A percentile compares a stretch with the other conserved stretches of the same genome.
These are phyloP conservation scores for Amphicarpaea edgeworthii DNA, from an alignment of 306 rosid genomes.

Conservation along the genomic window DNA sequence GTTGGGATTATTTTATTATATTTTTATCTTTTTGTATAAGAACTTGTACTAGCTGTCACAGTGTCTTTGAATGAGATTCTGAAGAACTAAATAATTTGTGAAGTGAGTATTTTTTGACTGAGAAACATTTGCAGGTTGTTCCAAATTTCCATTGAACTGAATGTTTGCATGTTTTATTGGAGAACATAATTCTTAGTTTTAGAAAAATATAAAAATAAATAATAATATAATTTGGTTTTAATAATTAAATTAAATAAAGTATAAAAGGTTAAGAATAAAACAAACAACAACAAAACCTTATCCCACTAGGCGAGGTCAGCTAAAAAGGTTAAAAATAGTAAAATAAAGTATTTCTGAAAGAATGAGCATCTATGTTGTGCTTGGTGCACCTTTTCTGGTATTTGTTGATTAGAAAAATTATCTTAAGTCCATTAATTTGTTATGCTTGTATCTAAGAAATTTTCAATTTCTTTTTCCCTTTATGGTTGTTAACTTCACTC, in stretches of 20 bases:
- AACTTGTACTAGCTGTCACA: neutral
- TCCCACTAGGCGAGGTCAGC: too few relatives aligned
- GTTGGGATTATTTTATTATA: neutral
- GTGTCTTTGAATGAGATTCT: neutral
- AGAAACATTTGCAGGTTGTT: slow-evolving; percentile 12
- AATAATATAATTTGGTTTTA: neutral
- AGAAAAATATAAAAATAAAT: neutral
- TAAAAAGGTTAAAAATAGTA: neutral
- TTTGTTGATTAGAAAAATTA: slow-evolving; percentile 15
- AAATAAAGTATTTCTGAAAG: neutral
- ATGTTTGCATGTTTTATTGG: neutral
- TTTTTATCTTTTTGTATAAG: neutral
- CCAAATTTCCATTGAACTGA: slow-evolving; percentile 2
- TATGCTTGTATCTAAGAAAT: too few relatives aligned
- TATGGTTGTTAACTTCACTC: too few relatives aligned
- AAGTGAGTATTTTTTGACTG: neutral
- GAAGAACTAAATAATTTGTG: neutral
- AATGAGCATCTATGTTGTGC: neutral
- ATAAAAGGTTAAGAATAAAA: neutral
- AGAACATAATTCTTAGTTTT: neutral
- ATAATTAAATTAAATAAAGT: neutral
- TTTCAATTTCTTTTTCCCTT: too few relatives aligned
- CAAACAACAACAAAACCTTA: too few relatives aligned
- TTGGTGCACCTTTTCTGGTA: neutral
- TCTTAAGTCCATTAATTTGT: too few relatives aligned